Conservation (phyloP, 83 land plant species). For the Thuja plicata region DNA sequence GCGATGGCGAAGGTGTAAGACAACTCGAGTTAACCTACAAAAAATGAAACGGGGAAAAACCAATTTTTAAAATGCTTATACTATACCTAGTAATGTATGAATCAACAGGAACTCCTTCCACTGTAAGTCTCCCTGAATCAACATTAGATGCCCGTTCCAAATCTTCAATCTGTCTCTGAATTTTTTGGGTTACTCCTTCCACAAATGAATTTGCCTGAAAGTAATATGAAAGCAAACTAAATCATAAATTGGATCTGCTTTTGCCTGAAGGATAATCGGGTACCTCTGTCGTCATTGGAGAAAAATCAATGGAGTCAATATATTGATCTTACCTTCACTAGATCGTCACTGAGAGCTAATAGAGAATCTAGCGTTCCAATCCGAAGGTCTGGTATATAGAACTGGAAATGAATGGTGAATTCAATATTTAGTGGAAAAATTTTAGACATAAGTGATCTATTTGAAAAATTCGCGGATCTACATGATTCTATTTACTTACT, state of each 20-base stretch:
- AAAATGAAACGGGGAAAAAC: not conserved
- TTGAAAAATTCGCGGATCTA: not conserved
- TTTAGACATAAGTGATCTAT: not conserved
- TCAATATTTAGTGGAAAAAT: not conserved
- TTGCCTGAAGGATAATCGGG: not conserved
- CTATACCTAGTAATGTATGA: constrained; percentile 81
- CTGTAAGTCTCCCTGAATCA: constrained; percentile 57
- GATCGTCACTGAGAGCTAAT: constrained; percentile 89
- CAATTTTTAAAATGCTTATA: not conserved
- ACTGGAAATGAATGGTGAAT: constrained; percentile 39
- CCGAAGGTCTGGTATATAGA: constrained; percentile 83
- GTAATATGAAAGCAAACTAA: not conserved
- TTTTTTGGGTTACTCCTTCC: constrained; percentile 86
- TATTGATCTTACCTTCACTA: constrained; percentile 59
- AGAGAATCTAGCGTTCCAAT: constrained; percentile 94
- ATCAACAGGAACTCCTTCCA: constrained; percentile 89
- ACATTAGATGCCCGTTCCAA: constrained; percentile 66
- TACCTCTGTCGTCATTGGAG: not conserved
- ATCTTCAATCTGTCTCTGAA: constrained; percentile 86
- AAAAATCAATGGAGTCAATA: not conserved
- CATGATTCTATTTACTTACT: constrained; percentile 29
- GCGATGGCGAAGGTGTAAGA: not conserved
- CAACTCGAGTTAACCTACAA: not conserved
- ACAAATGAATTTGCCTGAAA: constrained; percentile 75
- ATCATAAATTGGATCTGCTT: not conserved